phyloP scores from a whole-genome alignment of 2,329 filamentous ascomycete species.

The Phialophora macrospora region DNA sequence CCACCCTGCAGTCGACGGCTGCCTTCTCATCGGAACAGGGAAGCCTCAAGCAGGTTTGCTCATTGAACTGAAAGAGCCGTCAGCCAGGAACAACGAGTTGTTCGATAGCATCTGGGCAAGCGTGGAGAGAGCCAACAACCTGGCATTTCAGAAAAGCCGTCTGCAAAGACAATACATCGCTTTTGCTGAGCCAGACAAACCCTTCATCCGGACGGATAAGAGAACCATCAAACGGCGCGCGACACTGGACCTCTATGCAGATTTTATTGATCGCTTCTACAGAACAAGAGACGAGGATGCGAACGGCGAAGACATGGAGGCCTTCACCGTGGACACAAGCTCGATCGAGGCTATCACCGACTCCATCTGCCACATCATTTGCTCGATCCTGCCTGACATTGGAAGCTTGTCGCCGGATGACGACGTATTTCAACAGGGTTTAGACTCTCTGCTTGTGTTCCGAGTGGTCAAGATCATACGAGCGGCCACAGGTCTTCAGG shows the following conservation, averaged over 20 bases:
- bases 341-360: background rate
- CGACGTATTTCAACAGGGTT: conserved; percentile 36
- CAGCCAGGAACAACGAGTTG: conserved; percentile 25
- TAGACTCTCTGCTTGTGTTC: conserved; percentile 45
- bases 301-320: background rate
- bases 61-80: conserved; percentile 44
- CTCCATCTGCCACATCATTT: background rate
- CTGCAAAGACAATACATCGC: conserved; percentile 52
- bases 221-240: conserved; percentile 51
- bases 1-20: conserved; percentile 44
- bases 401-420: background rate
- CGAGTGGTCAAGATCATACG: conserved; percentile 43
- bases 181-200: conserved; percentile 50
- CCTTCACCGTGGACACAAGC: background rate
- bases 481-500: conserved; percentile 41
- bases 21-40: conserved; percentile 46
- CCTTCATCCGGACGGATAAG: conserved; percentile 55
- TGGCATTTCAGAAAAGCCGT: conserved; percentile 48
- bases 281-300: background rate
- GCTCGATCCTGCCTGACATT: background rate
- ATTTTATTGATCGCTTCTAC: conserved; percentile 14
- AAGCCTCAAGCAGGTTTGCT: conserved; percentile 47
- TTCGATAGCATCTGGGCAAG: conserved; percentile 54
- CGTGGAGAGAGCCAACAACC: conserved; percentile 52
- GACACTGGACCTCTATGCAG: conserved; percentile 41